phyloP scores from a whole-genome alignment of 768 basidiomycete species.

The Pleurotus ostreatus region DNA sequence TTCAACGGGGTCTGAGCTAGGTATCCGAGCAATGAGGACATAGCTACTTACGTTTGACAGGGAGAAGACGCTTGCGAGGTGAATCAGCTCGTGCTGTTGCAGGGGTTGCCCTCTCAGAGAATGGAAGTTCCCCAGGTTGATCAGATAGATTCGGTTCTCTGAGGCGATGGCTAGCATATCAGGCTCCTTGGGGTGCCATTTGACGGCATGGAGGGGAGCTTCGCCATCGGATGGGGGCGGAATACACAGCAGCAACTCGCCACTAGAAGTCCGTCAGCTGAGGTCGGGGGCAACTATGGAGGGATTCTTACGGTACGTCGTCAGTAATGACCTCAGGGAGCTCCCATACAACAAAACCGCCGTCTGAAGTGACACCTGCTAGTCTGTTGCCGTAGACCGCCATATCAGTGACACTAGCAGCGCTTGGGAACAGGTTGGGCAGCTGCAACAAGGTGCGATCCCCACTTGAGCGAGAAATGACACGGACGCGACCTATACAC shows the following conservation, averaged over 20 bases:
- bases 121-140: constrained; percentile 51
- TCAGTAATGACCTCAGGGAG: constrained; percentile 79
- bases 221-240: constrained; percentile 56
- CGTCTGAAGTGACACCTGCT: constrained; percentile 84
- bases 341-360: constrained; percentile 89
- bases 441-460: constrained; percentile 84
- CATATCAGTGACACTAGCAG: constrained; percentile 78
- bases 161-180: constrained; percentile 83
- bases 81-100: constrained; percentile 63
- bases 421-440: constrained; percentile 53
- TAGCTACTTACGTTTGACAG: constrained; percentile 59
- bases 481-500: constrained; percentile 67
- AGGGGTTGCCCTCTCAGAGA: constrained; percentile 62
- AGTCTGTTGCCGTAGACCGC: constrained; percentile 79
- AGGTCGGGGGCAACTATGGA: constrained; percentile 4
- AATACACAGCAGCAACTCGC: constrained; percentile 65
- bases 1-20: constrained; percentile 22
- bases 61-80: constrained; percentile 64
- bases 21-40: neutral
- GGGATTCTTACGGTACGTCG: constrained; percentile 70
- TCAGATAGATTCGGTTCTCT: constrained; percentile 67
- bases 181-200: constrained; percentile 84
- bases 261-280: constrained; percentile 35
- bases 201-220: constrained; percentile 67
- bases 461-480: constrained; percentile 85